These are phyloP conservation scores for Parathielavia hyrcaniae DNA, from an alignment of 495 filamentous ascomycete genomes.

Conservation along the genomic window DNA sequence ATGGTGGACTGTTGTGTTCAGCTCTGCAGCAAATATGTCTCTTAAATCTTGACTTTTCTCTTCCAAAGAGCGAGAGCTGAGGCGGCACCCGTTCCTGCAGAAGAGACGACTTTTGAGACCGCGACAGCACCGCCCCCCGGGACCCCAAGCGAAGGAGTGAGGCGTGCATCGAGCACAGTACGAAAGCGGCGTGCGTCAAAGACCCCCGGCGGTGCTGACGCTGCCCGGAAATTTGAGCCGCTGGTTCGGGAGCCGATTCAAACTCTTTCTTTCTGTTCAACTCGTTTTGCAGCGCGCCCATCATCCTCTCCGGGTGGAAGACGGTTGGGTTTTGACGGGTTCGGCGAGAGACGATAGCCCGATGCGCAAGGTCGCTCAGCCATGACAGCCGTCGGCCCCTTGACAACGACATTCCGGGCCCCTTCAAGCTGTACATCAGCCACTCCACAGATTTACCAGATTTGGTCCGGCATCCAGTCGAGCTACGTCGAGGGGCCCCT, in stretches of 20 bases:
- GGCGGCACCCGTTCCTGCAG: slow-evolving; percentile 3
- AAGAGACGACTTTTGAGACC: neutral
- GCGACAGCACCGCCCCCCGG: neutral
- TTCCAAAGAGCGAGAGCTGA: neutral
- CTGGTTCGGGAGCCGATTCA: neutral
- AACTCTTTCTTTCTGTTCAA: slow-evolving; percentile 1
- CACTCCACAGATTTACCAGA: slow-evolving; percentile 26
- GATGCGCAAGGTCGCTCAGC: slow-evolving; percentile 21
- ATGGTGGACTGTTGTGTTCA: neutral
- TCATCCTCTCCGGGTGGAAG: neutral
- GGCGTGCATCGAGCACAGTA: slow-evolving; percentile 3
- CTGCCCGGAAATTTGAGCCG: slow-evolving; percentile 12
- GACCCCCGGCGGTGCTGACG: neutral
- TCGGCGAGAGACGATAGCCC: slow-evolving; percentile 14
- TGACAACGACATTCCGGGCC: slow-evolving; percentile 30
- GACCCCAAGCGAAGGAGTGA: slow-evolving; percentile 1
- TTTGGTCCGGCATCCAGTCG: slow-evolving; percentile 16
- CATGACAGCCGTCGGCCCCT: slow-evolving; percentile 31
- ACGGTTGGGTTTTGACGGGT: slow-evolving; percentile 13
- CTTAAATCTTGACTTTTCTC: neutral
- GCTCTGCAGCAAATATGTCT: slow-evolving; percentile 4
- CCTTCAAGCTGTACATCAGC: slow-evolving; percentile 28
- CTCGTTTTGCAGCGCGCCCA: neutral
- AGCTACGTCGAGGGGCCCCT: slow-evolving; percentile 29
- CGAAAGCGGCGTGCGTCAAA: neutral